A percentile compares a stretch with the other conserved stretches of the same genome.
These are phyloP conservation scores for Termitomyces sp. DNA, from an alignment of 768 basidiomycete species.

Conservation along the genomic window DNA sequence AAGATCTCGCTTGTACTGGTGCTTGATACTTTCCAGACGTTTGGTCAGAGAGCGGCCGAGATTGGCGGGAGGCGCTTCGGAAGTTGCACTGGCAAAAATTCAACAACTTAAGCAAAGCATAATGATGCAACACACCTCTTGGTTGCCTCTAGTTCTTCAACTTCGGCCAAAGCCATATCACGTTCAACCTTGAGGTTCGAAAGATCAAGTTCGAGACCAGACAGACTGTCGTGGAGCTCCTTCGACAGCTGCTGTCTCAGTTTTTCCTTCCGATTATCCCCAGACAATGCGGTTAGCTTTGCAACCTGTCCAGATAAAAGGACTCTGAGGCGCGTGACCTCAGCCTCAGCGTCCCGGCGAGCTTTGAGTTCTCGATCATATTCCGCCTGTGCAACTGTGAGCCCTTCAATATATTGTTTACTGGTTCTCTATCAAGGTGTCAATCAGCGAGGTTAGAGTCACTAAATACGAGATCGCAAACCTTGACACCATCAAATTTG, in stretches of 20 bases:
- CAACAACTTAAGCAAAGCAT: neutral
- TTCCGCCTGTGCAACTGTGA: slow-evolving; percentile 90
- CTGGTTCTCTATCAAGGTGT: slow-evolving; percentile 67
- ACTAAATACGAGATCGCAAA: slow-evolving; percentile 29
- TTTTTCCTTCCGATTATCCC: slow-evolving; percentile 75
- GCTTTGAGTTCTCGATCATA: slow-evolving; percentile 89
- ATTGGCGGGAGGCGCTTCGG: slow-evolving; percentile 39
- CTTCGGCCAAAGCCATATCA: slow-evolving; percentile 89
- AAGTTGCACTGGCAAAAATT: slow-evolving; percentile 22
- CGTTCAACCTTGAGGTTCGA: slow-evolving; percentile 86
- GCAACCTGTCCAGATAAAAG: slow-evolving; percentile 89
- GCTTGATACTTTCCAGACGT: slow-evolving; percentile 84
- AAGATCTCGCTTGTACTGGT: slow-evolving; percentile 84
- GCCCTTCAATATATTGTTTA: slow-evolving; percentile 87
- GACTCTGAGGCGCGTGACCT: slow-evolving; percentile 81
- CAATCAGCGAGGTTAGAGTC: neutral
- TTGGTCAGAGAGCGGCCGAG: slow-evolving; percentile 73
- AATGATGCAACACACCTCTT: slow-evolving; percentile 52
- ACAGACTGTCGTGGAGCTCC: slow-evolving; percentile 73
- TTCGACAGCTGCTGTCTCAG: slow-evolving; percentile 74
- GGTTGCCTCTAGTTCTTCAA: slow-evolving; percentile 80
- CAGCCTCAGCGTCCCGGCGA: slow-evolving; percentile 87
- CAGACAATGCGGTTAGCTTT: slow-evolving; percentile 78
- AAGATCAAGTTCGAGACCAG: slow-evolving; percentile 78
- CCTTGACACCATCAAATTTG: slow-evolving; percentile 86